Percentiles rank a stretch among this genome's conserved stretches.
Conservation (phyloP, 1,284 basidiomycete genomes). For the Cutaneotrichosporon sp. region DNA sequence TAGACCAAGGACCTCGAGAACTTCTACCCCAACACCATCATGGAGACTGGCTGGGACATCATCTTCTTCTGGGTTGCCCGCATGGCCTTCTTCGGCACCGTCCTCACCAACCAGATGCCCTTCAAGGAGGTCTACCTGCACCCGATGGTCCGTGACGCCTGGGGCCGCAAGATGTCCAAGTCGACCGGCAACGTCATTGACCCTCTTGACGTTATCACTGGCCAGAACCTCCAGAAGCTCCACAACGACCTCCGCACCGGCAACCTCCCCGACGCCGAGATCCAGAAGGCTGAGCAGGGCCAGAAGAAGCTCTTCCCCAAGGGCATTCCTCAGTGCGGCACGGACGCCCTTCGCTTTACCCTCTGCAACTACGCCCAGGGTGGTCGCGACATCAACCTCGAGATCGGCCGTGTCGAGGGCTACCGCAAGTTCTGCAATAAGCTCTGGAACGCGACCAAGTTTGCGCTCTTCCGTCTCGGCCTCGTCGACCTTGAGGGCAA, state of each 20-base stretch:
- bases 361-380: slow-evolving; percentile 88
- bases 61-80: slow-evolving; percentile 99
- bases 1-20: slow-evolving; percentile 66
- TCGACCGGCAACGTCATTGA: slow-evolving; percentile 98
- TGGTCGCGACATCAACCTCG: slow-evolving; percentile 92
- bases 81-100: slow-evolving; percentile 93
- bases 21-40: slow-evolving; percentile 86
- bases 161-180: slow-evolving; percentile 99
- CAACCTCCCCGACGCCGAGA: slow-evolving; percentile 93
- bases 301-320: slow-evolving; percentile 99
- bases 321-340: slow-evolving; percentile 98
- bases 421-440: slow-evolving; percentile 99
- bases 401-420: slow-evolving; percentile 95
- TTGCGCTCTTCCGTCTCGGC: slow-evolving; percentile 93
- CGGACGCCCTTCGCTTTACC: slow-evolving; percentile 93
- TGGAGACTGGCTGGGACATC: slow-evolving; percentile 99
- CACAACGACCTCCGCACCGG: slow-evolving; percentile 86
- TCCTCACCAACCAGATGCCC: slow-evolving; percentile 86
- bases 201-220: slow-evolving; percentile 93
- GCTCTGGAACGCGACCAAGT: slow-evolving; percentile 99
- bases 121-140: slow-evolving; percentile 99
- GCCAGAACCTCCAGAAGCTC: slow-evolving; percentile 77
- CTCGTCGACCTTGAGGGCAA: slow-evolving; percentile 52
- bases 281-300: slow-evolving; percentile 83
- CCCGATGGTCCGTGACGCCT: slow-evolving; percentile 98